A percentile compares a stretch with the other conserved stretches of the same genome.
phyloP scores from a whole-genome alignment of 345 rosid species.

The Gossypium sturtianum region DNA sequence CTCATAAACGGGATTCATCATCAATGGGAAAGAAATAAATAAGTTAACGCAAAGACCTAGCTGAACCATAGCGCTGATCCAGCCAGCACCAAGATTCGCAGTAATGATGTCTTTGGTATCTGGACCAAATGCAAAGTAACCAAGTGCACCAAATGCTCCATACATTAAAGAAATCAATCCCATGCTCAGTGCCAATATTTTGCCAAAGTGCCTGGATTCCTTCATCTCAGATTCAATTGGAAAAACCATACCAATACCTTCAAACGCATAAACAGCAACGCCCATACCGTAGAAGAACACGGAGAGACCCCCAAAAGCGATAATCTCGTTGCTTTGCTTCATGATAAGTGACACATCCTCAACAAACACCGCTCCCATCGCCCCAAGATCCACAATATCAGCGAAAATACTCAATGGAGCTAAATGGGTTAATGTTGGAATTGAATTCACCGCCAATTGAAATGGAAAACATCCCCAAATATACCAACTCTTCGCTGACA shows the following conservation, averaged over 20 bases:
- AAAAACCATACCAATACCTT: constrained; percentile 77
- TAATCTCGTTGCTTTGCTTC: constrained; percentile 40
- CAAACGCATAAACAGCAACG: constrained; percentile 71
- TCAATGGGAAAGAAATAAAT: constrained; percentile 83
- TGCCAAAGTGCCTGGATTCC: constrained; percentile 55
- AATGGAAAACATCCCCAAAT: constrained; percentile 81
- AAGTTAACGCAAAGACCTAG: constrained; percentile 76
- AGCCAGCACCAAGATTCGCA: constrained; percentile 57
- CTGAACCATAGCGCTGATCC: constrained; percentile 57
- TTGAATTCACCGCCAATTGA: constrained; percentile 71
- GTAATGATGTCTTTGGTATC: constrained; percentile 76
- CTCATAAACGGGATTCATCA: constrained; percentile 94
- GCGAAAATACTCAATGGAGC: constrained; percentile 93
- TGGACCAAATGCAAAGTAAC: constrained; percentile 74
- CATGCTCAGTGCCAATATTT: constrained; percentile 46
- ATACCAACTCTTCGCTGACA: constrained; percentile 49
- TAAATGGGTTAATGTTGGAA: constrained; percentile 67
- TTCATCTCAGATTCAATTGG: constrained; percentile 64
- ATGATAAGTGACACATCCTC: constrained; percentile 43
- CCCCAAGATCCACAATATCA: constrained; percentile 70
- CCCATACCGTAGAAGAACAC: constrained; percentile 74
- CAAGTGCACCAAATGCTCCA: constrained; percentile 57
- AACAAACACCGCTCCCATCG: constrained; percentile 64
- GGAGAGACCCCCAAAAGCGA: constrained; percentile 55
- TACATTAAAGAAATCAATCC: constrained; percentile 53